phyloP scores from a whole-genome alignment of 768 basidiomycete genomes.

The Coprinopsis marcescibilis region DNA sequence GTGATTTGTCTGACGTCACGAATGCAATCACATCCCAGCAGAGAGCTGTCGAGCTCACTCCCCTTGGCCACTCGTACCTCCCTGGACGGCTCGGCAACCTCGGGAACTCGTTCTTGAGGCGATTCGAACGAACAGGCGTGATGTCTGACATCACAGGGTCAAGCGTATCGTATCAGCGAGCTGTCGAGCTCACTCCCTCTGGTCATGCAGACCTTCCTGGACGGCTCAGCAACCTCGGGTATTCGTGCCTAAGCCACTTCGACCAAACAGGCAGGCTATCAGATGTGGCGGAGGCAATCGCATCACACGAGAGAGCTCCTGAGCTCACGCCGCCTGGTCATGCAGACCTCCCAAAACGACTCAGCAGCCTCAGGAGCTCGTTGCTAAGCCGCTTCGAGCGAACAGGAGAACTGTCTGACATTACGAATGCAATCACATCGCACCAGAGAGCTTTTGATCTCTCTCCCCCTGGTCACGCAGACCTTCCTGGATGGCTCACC shows the following conservation, averaged over 20 bases:
- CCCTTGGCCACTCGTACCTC: constrained; percentile 13
- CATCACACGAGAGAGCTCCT: constrained; percentile 1
- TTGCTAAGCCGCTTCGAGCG: constrained; percentile 15
- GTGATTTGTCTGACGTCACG: background rate
- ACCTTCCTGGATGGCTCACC: constrained; percentile 3
- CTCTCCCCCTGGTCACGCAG: constrained; percentile 5
- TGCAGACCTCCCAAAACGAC: constrained; percentile 4
- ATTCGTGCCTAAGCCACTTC: constrained; percentile 17
- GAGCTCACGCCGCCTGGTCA: constrained; percentile 11
- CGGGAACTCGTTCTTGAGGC: constrained; percentile 14
- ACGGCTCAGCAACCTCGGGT: constrained; percentile 17
- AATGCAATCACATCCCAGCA: background rate
- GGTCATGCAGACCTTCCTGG: constrained; percentile 13
- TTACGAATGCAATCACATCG: constrained; percentile 12
- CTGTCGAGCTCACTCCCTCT: constrained; percentile 17
- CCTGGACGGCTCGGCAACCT: constrained; percentile 11
- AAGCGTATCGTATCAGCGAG: constrained; percentile 13
- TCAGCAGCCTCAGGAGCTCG: constrained; percentile 15
- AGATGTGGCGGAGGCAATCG: constrained; percentile 16
- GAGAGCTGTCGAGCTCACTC: background rate
- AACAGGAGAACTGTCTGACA: constrained; percentile 10
- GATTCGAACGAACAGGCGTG: constrained; percentile 19
- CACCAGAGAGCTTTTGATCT: constrained; percentile 11
- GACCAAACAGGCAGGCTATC: constrained; percentile 11
- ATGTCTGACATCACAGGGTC: constrained; percentile 21